phyloP scores from a whole-genome alignment of 257 asterid genomes.

The Nicotiana tomentosiformis region DNA sequence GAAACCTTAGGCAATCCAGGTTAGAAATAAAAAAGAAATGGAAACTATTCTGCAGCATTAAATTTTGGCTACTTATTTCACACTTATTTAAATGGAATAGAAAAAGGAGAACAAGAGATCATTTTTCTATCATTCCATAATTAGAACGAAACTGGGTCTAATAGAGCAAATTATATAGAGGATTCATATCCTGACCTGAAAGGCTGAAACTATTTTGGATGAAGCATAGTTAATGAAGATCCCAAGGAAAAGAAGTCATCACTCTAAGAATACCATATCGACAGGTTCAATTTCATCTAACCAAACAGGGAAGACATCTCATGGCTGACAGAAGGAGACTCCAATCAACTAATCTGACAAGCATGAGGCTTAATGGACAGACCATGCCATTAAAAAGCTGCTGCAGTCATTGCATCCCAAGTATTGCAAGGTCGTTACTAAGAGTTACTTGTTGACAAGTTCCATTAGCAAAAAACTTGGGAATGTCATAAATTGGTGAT shows the following conservation, averaged over 20 bases:
- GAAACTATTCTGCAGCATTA: neutral
- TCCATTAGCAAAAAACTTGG: neutral
- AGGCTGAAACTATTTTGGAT: neutral
- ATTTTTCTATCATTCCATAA: neutral
- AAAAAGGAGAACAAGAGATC: neutral
- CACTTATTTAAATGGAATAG: neutral
- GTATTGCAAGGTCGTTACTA: neutral
- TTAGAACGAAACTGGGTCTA: neutral
- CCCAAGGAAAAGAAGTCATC: neutral
- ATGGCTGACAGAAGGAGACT: neutral
- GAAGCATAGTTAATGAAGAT: neutral
- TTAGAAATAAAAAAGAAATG: neutral
- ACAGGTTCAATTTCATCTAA: neutral
- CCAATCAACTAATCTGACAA: neutral
- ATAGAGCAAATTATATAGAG: neutral
- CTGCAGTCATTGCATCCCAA: neutral
- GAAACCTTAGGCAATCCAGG: neutral
- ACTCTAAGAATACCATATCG: neutral
- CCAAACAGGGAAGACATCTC: neutral
- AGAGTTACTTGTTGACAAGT: neutral
- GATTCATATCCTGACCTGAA: neutral
- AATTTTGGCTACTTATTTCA: neutral
- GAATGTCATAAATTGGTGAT: neutral
- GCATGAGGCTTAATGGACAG: neutral
- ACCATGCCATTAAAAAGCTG: neutral